Base-by-base conservation (phyloP, 176 grass and related monocot species). In the Triticum urartu region DNA sequence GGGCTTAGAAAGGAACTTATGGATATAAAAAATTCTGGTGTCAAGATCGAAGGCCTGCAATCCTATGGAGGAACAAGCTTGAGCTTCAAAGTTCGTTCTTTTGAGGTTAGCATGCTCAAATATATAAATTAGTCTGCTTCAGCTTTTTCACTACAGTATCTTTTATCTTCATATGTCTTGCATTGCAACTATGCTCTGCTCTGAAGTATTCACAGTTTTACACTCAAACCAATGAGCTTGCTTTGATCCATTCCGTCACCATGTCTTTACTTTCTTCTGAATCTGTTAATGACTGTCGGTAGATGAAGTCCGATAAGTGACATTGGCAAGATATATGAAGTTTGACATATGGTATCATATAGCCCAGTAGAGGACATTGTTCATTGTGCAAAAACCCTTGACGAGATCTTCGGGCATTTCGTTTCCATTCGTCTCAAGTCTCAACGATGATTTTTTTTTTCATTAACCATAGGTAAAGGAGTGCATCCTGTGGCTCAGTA, bases 401-500 rank as follows among this genome's bases (percentile, higher is more conserved):
- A 77, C 34, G 17, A 69, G 38, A 64, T 9, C 21, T 40, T 90
- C 28, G 48, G 67, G 13, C 15, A 17, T 20, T 73, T 84, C 18
- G 36, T 21, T 36, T 66, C 36, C 1, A 24, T 75, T 73, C 15
- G 0, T 7, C 39, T 85, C 18, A 20, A 15, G 0, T 10, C 39
- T 85, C 18, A 20, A 15, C 52, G 40, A 77, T 4, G 47, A 21
- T 1, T 47, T 47, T 3, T 30, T 42, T 47, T 65, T 18, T 54
- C 50, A 56, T 61, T 34, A 26, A 26, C 50, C 77, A 35, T 79
- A 95, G 90, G 85, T 92, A 4, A 67, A 87, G 56, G 90, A 98
- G 59, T 98, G 97, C 90, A 95, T 98, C 73, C 42, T 98, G 79
- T 98, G 97, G 94, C 79, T 98, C 42, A 91, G 97, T 77, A 98